Evolutionary conservation across 805 yeast genomes (phyloP).

Genomic region (Candida nonsorbophila): DNA sequence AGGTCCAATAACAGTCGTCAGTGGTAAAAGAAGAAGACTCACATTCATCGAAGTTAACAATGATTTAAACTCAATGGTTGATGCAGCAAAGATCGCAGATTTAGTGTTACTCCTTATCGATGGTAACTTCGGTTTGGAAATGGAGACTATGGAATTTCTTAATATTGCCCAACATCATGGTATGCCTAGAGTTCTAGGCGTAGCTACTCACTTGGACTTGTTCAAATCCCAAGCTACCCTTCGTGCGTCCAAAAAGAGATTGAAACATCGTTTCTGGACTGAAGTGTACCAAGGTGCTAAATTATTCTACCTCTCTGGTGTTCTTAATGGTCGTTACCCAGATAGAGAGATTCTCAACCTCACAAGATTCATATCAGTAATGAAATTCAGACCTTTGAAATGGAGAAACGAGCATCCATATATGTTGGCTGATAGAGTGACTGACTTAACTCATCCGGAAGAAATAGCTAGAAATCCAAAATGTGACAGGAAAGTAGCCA

Average conservation of each 20-base stretch:
- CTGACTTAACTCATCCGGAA: conserved; percentile 92
- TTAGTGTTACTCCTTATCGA: conserved; percentile 84
- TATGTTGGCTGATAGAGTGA: conserved; percentile 81
- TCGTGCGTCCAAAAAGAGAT: conserved; percentile 84
- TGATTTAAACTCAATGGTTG: conserved; percentile 93
- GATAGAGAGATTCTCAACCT: conserved; percentile 92
- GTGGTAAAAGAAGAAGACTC: conserved; percentile 88
- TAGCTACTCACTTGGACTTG: conserved; percentile 91
- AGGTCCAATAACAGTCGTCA: conserved; percentile 95
- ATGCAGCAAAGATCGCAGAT: conserved; percentile 93
- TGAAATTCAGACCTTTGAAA: conserved; percentile 98
- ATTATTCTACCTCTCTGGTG: conserved; percentile 89
- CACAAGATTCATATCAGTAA: conserved; percentile 87
- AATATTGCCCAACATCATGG: conserved; percentile 97
- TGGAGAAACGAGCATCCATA: conserved; percentile 99
- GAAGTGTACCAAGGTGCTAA: conserved; percentile 99
- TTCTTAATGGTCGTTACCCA: conserved; percentile 94
- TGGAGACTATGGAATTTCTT: conserved; percentile 99
- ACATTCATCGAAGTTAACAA: conserved; percentile 91
- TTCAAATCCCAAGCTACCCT: conserved; percentile 86
- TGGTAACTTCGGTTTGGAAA: conserved; percentile 96
- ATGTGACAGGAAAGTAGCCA: conserved; percentile 81
- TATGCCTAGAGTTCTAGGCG: conserved; percentile 95
- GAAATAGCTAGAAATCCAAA: conserved; percentile 72
- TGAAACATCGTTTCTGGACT: conserved; percentile 96